Base-by-base conservation (phyloP, 257 asterid genomes). In the Solanum tarijense region DNA sequence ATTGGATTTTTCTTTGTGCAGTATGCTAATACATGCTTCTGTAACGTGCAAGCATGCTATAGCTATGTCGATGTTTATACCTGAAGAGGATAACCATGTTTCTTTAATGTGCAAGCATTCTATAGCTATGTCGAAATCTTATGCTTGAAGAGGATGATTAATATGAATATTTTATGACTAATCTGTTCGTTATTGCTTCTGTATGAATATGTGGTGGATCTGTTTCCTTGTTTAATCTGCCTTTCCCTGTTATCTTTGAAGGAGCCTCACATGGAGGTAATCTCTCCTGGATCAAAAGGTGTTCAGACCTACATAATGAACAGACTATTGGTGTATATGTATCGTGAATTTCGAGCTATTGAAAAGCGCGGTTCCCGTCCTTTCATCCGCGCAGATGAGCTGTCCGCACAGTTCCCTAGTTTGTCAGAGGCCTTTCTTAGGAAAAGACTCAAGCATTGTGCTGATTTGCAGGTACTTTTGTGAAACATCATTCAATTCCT, bases 241-340 rank as follows among this genome's bases (percentile, higher is more conserved):
- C 87, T 55, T 69, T 48, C 36, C 81, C 88, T 74, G 41, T 87
- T 86, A 78, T 89, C 87, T 83, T 75, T 74, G 87, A 87, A 97
- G 99, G 99, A 97, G 91, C 99, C 99, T 89, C 98, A 92, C 92
- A 93, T 94, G 89, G 99, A 97, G 93, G 99, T 96, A 75, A 93
- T 95, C 95, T 85, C 99, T 55, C 99, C 99, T 90, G 99, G 96
- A 86, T 93, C 99, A 90, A 97, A 97, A 92, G 90, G 76, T 86
- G 94, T 94, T 55, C 99, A 96, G 92, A 89, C 91, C 86, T 95
- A 97, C 93, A 91, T 94, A 76, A 94, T 93, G 98, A 94, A 96
- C 95, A 94, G 99, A 92, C 93, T 97, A 73, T 90, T 95, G 89
- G 98, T 96, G 38, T 92, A 94, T 91, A 92, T 97, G 95, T 97